Evolutionary conservation across 768 basidiomycete genomes (phyloP).

Genomic region (Mrakia gelida): DNA sequence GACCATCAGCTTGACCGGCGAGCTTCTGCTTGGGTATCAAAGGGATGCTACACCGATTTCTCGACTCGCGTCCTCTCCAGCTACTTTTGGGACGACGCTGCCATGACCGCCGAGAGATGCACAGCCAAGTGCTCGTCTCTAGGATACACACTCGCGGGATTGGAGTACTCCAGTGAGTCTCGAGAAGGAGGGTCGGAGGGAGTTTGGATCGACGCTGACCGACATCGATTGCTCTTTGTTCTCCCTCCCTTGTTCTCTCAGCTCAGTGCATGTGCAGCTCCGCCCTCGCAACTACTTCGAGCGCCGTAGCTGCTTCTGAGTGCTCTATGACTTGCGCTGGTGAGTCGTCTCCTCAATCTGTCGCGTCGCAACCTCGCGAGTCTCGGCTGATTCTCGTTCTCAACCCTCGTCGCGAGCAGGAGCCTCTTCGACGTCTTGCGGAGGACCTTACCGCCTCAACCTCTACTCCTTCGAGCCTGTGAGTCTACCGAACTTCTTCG

Average conservation of each 20-base stretch:
- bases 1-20: not conserved
- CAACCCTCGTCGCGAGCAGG: not conserved
- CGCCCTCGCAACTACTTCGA: not conserved
- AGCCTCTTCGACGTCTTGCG: not conserved
- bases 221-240: not conserved
- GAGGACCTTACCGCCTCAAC: not conserved
- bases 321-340: not conserved
- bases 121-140: not conserved
- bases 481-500: not conserved
- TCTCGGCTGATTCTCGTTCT: no score
- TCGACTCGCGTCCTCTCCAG: not conserved
- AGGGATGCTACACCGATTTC: not conserved
- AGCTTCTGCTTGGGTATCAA: not conserved
- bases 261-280: not conserved
- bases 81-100: not conserved
- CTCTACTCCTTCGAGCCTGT: not conserved
- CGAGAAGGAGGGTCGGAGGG: not conserved
- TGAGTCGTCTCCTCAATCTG: not conserved
- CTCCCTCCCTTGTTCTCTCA: not conserved
- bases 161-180: not conserved
- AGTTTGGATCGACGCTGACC: not conserved
- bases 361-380: not conserved
- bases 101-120: not conserved
- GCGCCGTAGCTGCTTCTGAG: not conserved
- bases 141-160: not conserved